Conservation (phyloP, 169 alveolate genomes). For the Pseudocohnilembus persalinus region DNA sequence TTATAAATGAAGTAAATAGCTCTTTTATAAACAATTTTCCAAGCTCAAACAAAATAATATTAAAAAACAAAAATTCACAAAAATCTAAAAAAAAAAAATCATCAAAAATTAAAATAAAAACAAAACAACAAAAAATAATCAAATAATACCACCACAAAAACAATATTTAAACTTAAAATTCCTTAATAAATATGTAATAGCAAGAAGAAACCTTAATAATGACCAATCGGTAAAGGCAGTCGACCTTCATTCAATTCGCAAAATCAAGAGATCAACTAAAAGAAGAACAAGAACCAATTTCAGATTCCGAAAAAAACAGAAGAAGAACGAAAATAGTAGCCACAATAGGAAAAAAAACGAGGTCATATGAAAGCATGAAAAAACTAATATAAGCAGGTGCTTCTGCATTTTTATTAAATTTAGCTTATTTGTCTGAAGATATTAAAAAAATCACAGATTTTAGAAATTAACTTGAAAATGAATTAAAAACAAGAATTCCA, state of each 20-base stretch:
- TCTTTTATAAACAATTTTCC: too few species aligned
- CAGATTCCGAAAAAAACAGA: background rate
- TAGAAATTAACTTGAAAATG: slow-evolving; percentile 31
- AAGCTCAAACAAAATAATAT: too few species aligned
- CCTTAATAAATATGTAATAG: background rate
- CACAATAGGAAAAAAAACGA: slow-evolving; percentile 10
- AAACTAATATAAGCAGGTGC: slow-evolving; percentile 10
- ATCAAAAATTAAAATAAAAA: too few species aligned
- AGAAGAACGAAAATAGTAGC: slow-evolving; percentile 24
- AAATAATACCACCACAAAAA: too few species aligned
- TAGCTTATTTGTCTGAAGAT: slow-evolving; percentile 1
- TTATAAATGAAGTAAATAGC: too few species aligned
- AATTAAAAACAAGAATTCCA: slow-evolving; percentile 33
- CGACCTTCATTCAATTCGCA: background rate
- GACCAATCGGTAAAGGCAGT: background rate
- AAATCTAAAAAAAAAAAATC: too few species aligned
- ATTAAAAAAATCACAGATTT: background rate
- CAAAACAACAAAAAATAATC: background rate
- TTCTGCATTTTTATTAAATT: slow-evolving; percentile 15
- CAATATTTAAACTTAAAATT: too few species aligned
- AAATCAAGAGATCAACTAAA: slow-evolving; percentile 16
- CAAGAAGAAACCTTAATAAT: background rate
- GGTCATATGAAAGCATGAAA: slow-evolving; percentile 11
- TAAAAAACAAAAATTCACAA: too few species aligned
- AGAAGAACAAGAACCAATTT: slow-evolving; percentile 16